Evolutionary conservation across 306 rosid genomes (phyloP).

Genomic region (Cucurbita pepo): DNA sequence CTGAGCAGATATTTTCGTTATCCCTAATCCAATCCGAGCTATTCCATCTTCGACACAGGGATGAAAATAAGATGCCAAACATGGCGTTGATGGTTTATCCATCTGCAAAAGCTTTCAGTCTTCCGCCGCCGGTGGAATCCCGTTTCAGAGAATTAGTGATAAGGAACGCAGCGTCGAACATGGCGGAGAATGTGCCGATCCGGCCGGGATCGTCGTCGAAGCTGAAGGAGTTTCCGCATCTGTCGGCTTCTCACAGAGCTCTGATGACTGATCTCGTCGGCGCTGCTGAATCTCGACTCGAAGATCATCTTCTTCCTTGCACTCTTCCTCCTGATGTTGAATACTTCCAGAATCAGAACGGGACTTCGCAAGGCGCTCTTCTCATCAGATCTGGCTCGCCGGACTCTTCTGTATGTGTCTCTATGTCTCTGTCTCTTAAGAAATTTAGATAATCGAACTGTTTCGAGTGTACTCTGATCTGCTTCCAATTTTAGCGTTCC

Average conservation of each 20-base stretch:
- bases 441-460: too few species aligned
- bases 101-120: neutral
- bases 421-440: neutral
- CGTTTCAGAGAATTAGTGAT: neutral
- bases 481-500: too few species aligned
- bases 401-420: constrained; percentile 30
- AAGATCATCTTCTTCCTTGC: constrained; percentile 56
- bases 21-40: neutral
- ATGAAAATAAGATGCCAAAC: neutral
- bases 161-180: neutral
- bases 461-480: too few species aligned
- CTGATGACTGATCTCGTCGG: constrained; percentile 55
- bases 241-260: constrained; percentile 43
- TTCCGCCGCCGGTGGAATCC: neutral
- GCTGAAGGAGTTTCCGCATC: constrained; percentile 48
- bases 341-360: constrained; percentile 24
- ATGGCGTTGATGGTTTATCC: neutral
- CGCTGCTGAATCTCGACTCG: constrained; percentile 35
- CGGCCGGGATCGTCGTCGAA: constrained; percentile 10
- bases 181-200: neutral
- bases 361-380: constrained; percentile 36
- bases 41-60: neutral
- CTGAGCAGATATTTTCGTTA: neutral
- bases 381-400: constrained; percentile 35
- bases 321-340: constrained; percentile 49